phyloP scores from a whole-genome alignment of 148 eudicot genomes.

The Limonium bicolor region DNA sequence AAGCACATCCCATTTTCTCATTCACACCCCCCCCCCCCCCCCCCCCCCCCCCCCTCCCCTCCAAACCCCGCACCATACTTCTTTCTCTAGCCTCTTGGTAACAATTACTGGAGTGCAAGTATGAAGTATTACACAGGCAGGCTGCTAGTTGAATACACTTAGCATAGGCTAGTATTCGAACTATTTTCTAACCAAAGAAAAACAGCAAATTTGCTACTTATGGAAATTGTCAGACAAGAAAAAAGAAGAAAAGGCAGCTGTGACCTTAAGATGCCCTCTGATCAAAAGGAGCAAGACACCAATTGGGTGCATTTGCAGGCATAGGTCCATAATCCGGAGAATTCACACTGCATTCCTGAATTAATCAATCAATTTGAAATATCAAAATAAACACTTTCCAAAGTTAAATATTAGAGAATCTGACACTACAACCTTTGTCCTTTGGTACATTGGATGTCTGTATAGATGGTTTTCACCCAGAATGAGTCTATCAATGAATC shows the following conservation, averaged over 20 bases:
- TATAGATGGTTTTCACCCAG: slow-evolving; percentile 71
- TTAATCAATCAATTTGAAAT: background rate
- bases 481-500: slow-evolving; percentile 54
- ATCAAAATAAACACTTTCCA: background rate
- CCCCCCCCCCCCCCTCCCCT: no score
- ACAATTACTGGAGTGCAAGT: background rate
- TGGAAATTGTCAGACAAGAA: background rate
- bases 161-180: no score
- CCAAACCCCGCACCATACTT: no score
- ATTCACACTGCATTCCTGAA: slow-evolving; percentile 72
- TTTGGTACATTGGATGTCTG: slow-evolving; percentile 72
- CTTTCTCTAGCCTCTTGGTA: background rate
- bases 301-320: slow-evolving; percentile 58
- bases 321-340: slow-evolving; percentile 89
- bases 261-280: slow-evolving; percentile 76
- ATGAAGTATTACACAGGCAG: background rate
- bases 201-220: background rate
- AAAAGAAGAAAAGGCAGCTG: slow-evolving; percentile 3
- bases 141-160: background rate
- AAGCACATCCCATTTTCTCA: no score
- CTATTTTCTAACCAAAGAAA: no score
- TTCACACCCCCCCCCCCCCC: no score
- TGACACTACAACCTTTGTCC: slow-evolving; percentile 72
- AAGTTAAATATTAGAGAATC: slow-evolving; percentile 3
- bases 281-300: slow-evolving; percentile 94